Base-by-base conservation (phyloP, 345 rosid species). In the Bruguiera sexangula region DNA sequence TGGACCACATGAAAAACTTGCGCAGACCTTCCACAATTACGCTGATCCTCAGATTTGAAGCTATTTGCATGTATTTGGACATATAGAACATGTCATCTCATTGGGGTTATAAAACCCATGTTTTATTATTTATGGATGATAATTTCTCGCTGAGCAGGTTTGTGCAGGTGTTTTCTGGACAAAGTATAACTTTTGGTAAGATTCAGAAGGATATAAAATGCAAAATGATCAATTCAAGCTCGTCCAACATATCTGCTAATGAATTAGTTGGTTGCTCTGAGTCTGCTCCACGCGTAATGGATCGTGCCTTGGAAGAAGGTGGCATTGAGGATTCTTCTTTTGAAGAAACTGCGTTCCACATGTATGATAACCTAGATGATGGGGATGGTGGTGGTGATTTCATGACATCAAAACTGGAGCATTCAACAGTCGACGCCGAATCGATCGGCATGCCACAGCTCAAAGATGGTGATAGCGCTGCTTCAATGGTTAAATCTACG, bases 161-260 rank as follows among this genome's bases (percentile, higher is more conserved):
- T 78, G 84, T 88, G 62, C 81, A 75, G 57, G 73, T 69, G 63
- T 94, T 89, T 76, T 79, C 80, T 32, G 74, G 83, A 78, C 76
- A 81, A 65, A 80, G 68, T 15, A 60, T 94, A 43, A 53, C 73
- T 29, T 94, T 94, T 83, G 97, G 98, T 13, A 89, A 78, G 78
- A 82, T 88, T 78, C 76, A 85, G 71, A 89, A 87, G 86, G 90
- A 79, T 70, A 86, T 94, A 67, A 89, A 76, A 74, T 91, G 95
- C 74, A 82, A 78, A 78, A 73, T 81, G 69, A 46, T 75, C 75
- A 83, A 80, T 34, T 72, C 76, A 46, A 29, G 59, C 51, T 73
- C 81, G 15, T 34, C 71, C n/a, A 75, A 69, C 27, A 43, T 83
- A 43, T 69, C 75, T 60, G 65, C 61, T 67, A 79, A 78, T 37